Base-by-base conservation (phyloP, 805 yeast species). In the Cephaloascus fragrans region DNA sequence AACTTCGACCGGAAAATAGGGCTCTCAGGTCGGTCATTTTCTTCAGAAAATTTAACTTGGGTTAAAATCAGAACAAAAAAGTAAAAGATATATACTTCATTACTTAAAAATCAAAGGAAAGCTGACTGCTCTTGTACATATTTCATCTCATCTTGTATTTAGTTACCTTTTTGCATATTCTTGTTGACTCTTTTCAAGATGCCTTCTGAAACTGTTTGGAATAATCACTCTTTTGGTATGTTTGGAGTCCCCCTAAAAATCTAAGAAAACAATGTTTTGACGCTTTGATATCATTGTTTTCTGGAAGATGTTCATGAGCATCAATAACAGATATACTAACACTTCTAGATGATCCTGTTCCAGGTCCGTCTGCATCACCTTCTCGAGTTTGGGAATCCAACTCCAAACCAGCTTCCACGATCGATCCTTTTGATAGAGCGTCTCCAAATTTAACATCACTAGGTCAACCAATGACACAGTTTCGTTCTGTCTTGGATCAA, bases 401-500 rank as follows among this genome's bases (percentile, higher is more conserved):
- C 34, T 14, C 4, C 36, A 32, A 32, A 8, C 34, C 43, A n/a
- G 23, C 19, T 34, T 17, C 39, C 14, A 35, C 41, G 4, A 38
- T 40, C 4, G 26, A 34, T 37, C 18, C 38, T 37, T 38, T 37
- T 38, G 26, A 38, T 32, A 20, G n/a, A n/a, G 35, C 49, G 46
- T 18, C 42, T 43, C n/a, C n/a, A n/a, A n/a, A n/a, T n/a, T n/a
- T n/a, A n/a, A 26, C 57, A 39, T 40, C 35, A 37, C 12, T 38
- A 36, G 43, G 20, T 34, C 41, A 36, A 31, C 38, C 36, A 41
- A n/a, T n/a, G n/a, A n/a, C n/a, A n/a, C 63, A 56, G 38, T 61
- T 55, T 44, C 47, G 56, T 23, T 41, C 59, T 10, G 62, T 59
- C 10, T 48, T 69, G 39, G 62, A 68, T 40, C 62, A 50, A 39